phyloP scores from a whole-genome alignment of 2,329 filamentous ascomycete genomes.

The Blastomyces parvus region DNA sequence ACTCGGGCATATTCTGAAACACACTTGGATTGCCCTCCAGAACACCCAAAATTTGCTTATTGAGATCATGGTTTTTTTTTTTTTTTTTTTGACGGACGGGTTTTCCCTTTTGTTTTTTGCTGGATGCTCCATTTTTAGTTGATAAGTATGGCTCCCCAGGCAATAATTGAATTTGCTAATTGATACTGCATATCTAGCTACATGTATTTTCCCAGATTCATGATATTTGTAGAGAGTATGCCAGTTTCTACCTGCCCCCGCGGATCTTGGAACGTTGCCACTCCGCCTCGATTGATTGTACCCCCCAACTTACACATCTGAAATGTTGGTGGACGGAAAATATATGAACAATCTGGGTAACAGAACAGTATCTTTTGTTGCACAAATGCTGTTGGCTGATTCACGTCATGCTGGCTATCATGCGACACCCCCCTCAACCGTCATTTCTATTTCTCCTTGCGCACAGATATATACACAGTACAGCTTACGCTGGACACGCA shows the following conservation, averaged over 20 bases:
- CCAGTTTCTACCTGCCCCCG: too few relatives aligned
- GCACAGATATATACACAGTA: background rate
- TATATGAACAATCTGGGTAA: background rate
- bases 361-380: background rate
- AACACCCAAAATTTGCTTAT: too few relatives aligned
- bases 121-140: too few relatives aligned
- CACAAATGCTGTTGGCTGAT: background rate
- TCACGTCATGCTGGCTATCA: background rate
- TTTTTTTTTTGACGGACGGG: too few relatives aligned
- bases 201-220: too few relatives aligned
- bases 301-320: background rate
- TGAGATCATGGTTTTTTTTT: background rate
- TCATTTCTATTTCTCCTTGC: background rate
- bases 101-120: too few relatives aligned
- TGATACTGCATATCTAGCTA: too few relatives aligned
- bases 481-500: too few relatives aligned
- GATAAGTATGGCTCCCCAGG: too few relatives aligned
- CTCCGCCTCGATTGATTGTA: background rate
- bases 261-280: too few relatives aligned
- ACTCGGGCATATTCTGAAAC: conserved; percentile 1
- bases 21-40: background rate
- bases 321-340: background rate
- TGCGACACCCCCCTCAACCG: background rate
- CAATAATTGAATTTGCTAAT: too few relatives aligned
- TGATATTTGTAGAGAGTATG: too few relatives aligned